phyloP scores from a whole-genome alignment of 2,329 filamentous ascomycete genomes.

The Tolypocladium tropicale region DNA sequence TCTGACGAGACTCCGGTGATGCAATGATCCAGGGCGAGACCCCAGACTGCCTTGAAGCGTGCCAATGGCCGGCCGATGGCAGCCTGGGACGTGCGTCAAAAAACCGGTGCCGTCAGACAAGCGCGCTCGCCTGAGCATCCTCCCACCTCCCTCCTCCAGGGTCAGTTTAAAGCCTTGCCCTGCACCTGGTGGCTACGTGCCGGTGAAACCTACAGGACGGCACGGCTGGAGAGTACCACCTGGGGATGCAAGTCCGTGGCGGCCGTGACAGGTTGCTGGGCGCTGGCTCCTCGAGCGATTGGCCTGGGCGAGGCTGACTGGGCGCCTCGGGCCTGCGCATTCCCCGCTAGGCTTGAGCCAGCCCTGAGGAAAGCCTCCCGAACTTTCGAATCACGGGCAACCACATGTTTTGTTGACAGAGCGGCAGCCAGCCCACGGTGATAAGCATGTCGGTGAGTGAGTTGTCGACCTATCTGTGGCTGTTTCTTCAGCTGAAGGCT shows the following conservation, averaged over 20 bases:
- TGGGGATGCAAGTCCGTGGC: not conserved
- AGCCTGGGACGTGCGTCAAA: not conserved
- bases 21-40: not conserved
- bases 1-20: not conserved
- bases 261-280: not conserved
- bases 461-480: not conserved
- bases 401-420: not conserved
- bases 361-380: not conserved
- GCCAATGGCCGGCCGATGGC: not conserved
- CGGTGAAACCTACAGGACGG: not conserved
- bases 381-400: not conserved
- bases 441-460: not conserved
- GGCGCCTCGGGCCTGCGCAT: not conserved
- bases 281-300: not conserved
- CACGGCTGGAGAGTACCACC: not conserved
- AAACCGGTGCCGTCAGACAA: not conserved
- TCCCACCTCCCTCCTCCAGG: not conserved
- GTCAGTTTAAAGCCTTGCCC: not conserved
- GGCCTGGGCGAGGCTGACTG: not conserved
- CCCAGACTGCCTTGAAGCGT: not conserved
- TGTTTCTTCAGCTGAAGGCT: not conserved
- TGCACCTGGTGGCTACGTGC: not conserved
- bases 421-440: not conserved
- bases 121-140: not conserved
- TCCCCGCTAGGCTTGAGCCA: not conserved